Evolutionary conservation across 306 rosid species (phyloP), one percentile per base, ranked within the genome.

Genomic region (Canavalia ensiformis): DNA sequence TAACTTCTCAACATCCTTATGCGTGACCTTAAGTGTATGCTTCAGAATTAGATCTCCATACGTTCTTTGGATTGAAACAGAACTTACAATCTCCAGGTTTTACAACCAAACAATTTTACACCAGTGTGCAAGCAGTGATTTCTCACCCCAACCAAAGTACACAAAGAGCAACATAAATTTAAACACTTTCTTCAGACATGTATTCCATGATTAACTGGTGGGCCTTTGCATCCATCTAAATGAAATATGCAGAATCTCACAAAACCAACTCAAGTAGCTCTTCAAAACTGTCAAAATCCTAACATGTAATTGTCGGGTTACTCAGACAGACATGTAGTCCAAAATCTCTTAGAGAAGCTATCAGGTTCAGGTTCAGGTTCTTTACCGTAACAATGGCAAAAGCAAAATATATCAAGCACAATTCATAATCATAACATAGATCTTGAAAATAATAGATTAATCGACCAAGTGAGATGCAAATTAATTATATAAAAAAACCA

Each of bases 1-100:
- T 46, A 33, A 58, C 59, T 34, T 58, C 60, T 79, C 51, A 79
- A 74, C 42, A 56, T 68, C 8, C 18, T 70, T 49, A 18, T 18
- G 25, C 25, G 25, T 18, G 25, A 18, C 25, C 25, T 2, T 1
- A 8, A 49, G 3, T 7, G 6, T 42, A 52, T 6, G 33, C 28
- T 66, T 41, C 71, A 66, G 10, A 67, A 1, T 39, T 30, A 18
- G 25, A 42, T 78, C 65, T 64, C 49, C 45, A 28, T 42, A 47
- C 0, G 44, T 34, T 49, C 62, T 41, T 68, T 6, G 49, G 5
- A 63, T 33, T 67, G 42, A 69, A 78, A 44, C n/a, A 37, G 2
- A 77, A 64, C 11, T n/a, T 9, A 42, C 1, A 67, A 39, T 29
- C 39, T 42, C 68, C 65, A 68, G 68, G 7, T 18, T 67, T 57